Evolutionary conservation across 129 eudicot species (phyloP).

Genomic region (Lactuca sativa): DNA sequence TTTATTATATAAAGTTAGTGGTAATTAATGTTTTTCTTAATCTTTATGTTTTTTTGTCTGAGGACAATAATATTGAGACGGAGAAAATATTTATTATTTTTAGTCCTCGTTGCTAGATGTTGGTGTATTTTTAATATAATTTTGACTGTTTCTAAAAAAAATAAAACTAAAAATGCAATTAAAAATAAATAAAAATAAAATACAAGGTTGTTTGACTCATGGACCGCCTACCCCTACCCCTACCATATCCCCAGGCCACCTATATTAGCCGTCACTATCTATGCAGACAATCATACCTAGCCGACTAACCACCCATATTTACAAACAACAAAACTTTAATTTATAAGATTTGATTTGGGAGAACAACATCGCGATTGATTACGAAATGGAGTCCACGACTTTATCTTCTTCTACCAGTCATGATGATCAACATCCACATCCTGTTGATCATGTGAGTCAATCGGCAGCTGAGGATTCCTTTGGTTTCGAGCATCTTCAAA

Average conservation of each 20-base stretch:
- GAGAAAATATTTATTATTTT: too few relatives aligned
- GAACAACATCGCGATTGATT: constrained; percentile 6
- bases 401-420: constrained; percentile 7
- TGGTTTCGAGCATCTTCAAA: constrained; percentile 15
- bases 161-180: background rate
- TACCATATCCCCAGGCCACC: background rate
- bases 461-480: constrained; percentile 11
- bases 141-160: too few relatives aligned
- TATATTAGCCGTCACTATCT: constrained; percentile 36
- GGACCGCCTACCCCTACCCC: background rate
- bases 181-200: background rate
- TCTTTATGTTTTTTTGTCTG: too few relatives aligned
- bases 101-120: too few relatives aligned
- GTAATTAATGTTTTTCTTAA: too few relatives aligned
- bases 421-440: constrained; percentile 5
- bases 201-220: background rate
- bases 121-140: too few relatives aligned
- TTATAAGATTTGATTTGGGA: too few relatives aligned
- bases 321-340: background rate
- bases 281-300: constrained; percentile 14
- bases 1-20: too few relatives aligned
- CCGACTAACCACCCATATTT: background rate
- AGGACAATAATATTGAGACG: too few relatives aligned
- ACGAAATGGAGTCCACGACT: background rate
- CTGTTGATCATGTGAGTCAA: background rate